These are phyloP conservation scores for Hirschfeldia incana DNA, from an alignment of 345 rosid genomes.

Conservation along the genomic window DNA sequence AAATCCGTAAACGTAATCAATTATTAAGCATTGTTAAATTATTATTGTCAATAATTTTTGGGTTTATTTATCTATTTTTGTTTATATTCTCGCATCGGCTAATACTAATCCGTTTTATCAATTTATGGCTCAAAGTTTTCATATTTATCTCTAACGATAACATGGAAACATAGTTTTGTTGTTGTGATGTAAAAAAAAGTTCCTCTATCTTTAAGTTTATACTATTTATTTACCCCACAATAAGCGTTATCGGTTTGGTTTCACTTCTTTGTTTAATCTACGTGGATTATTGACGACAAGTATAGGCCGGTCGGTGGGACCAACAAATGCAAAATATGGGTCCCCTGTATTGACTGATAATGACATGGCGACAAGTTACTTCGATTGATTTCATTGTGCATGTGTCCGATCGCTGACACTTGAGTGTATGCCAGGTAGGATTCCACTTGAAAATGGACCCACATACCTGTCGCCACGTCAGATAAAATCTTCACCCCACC, in stretches of 20 bases:
- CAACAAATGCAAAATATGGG: not conserved
- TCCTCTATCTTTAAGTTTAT: not conserved
- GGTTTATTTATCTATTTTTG: no score
- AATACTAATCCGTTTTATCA: no score
- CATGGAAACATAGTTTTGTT: not conserved
- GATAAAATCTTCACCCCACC: not conserved
- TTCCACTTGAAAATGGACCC: slow-evolving; percentile 14
- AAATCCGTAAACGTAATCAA: no score
- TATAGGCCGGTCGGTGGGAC: slow-evolving; percentile 37
- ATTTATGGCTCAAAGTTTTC: no score
- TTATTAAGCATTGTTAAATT: no score
- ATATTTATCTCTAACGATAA: no score
- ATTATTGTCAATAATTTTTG: no score
- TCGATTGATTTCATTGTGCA: slow-evolving; percentile 2
- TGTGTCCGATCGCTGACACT: slow-evolving; percentile 19
- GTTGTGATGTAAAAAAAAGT: not conserved
- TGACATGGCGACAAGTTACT: slow-evolving; percentile 38
- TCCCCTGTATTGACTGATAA: slow-evolving; percentile 9
- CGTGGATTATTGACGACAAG: slow-evolving; percentile 27
- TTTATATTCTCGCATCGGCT: no score
- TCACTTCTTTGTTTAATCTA: slow-evolving; percentile 12
- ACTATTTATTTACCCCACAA: not conserved
- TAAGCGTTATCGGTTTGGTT: not conserved
- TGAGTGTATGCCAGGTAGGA: slow-evolving; percentile 37
- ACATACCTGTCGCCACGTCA: slow-evolving; percentile 28